Evolutionary conservation across 1,139 yeast genomes (phyloP), one percentile per base, ranked within the genome.

Genomic region (Kodamaea fungicola): DNA sequence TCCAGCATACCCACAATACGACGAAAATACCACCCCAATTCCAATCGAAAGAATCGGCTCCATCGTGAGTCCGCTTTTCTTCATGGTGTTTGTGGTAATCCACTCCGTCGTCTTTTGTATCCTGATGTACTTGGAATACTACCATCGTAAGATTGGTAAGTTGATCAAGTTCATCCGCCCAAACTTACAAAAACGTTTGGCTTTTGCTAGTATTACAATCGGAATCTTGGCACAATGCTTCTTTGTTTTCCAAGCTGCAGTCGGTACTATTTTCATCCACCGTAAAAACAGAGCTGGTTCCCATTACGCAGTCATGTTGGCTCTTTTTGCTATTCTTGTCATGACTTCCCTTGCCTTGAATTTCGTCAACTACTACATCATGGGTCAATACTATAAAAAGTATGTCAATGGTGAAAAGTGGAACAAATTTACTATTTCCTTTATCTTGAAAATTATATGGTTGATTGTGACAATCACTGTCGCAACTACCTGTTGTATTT

Each of bases 401-500:
- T 59, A 57, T 35, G 64, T 58, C 32, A 59, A 59, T 38, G 62
- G 64, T 2, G 63, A 59, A 40, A 51, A 49, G 35, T 59, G 63
- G 63, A 59, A 59, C 44, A 52, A 52, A 44, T 59, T 59, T 44
- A 59, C 61, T 39, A 57, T 61, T 35, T 60, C 67, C 12, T 63
- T 62, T 40, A 49, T 59, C 32, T 28, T 59, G 33, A 62, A 62
- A 44, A 56, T 60, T 22, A 43, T 50, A 34, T 62, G 67, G 67
- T 54, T 62, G 40, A 26, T 50, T 3, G 61, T 56, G 3, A 59
- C 67, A 7, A 45, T 61, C 26, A 48, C 46, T 2, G 49, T 61
- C 24, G 66, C 67, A 2, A 43, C 52, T 13, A 42, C 50, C 8
- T 54, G 60, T 38, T 58, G 65, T 42, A 59, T 53, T 4, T 58